Base-by-base conservation (phyloP, 2,329 filamentous ascomycete species). In the Pleomassaria siparia region DNA sequence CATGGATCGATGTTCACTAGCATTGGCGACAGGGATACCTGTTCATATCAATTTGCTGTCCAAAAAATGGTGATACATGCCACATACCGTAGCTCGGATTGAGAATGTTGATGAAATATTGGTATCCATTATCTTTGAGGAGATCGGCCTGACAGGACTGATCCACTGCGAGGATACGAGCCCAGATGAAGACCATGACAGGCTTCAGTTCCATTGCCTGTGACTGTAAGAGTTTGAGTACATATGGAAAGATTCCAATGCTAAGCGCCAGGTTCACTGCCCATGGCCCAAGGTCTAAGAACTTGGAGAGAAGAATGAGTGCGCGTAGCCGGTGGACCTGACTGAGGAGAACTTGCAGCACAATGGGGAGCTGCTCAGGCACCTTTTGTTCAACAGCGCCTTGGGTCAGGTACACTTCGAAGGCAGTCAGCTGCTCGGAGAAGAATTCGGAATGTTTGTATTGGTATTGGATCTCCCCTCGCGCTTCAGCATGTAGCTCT, bases 141-240 rank as follows among this genome's bases (percentile, higher is more conserved):
- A 99, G 77, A 69, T 99, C 94, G 53, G 86, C 85, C 70, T 99
- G 94, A 64, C 94, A 96, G 1, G 89, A 89, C 50, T 94, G 86
- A 64, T 99, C 94, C 5, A 99, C 94, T 7, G 94, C 94, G 55
- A 99, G 83, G 35, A 99, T 90, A 40, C 94, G 84, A 5, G 94
- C 91, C 94, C 94, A 99, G 54, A 99, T 99, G 71, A 97, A 99
- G 4, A 99, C 91, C 94, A 99, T 97, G 50, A 97, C 91, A 0
- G 94, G 92, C 66, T 97, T 97, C 52, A 99, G 75, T 70, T 99
- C 94, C 39, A 90, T 83, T 0, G 94, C 94, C 39, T 95, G 92
- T 4, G 94, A 97, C 69, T 99, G 94, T 15, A 99, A 77, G 21
- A 99, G 78, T 72, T 99, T 99, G 26, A 99, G 76, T n/a, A 99